phyloP scores from a whole-genome alignment of 306 rosid genomes.

The Albizia julibrissin region DNA sequence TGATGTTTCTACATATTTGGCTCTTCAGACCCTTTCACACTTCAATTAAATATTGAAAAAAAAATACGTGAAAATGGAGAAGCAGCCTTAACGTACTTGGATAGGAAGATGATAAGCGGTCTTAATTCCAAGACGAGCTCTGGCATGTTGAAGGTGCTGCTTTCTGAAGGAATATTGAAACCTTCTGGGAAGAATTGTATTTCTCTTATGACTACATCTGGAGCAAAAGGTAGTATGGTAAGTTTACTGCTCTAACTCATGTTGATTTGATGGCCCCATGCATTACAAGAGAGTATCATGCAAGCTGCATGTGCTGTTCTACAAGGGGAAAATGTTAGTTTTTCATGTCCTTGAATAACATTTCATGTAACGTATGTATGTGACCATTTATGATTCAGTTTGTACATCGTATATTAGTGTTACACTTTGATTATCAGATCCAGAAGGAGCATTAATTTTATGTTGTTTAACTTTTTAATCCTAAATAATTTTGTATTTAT shows the following conservation, averaged over 20 bases:
- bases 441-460: not conserved
- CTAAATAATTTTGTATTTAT: not conserved
- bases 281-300: slow-evolving; percentile 5
- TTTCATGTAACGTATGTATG: not conserved
- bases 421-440: not conserved
- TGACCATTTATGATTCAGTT: not conserved
- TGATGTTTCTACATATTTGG: slow-evolving; percentile 23
- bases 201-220: slow-evolving; percentile 97
- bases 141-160: slow-evolving; percentile 70
- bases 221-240: slow-evolving; percentile 95
- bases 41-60: slow-evolving; percentile 78
- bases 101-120: slow-evolving; percentile 78
- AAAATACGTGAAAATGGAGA: slow-evolving; percentile 77
- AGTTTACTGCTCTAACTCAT: slow-evolving; percentile 34
- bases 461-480: not conserved
- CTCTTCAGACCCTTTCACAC: slow-evolving; percentile 60
- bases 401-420: not conserved
- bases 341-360: slow-evolving; percentile 16
- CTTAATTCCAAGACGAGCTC: slow-evolving; percentile 77
- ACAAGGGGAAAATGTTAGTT: not conserved
- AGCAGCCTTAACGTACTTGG: slow-evolving; percentile 81
- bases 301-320: not conserved
- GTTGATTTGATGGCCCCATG: not conserved
- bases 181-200: slow-evolving; percentile 86
- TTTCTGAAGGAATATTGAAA: slow-evolving; percentile 71